These are phyloP conservation scores for Trichoderma sp. DNA, from an alignment of 2,329 filamentous ascomycete species.

Conservation along the genomic window DNA sequence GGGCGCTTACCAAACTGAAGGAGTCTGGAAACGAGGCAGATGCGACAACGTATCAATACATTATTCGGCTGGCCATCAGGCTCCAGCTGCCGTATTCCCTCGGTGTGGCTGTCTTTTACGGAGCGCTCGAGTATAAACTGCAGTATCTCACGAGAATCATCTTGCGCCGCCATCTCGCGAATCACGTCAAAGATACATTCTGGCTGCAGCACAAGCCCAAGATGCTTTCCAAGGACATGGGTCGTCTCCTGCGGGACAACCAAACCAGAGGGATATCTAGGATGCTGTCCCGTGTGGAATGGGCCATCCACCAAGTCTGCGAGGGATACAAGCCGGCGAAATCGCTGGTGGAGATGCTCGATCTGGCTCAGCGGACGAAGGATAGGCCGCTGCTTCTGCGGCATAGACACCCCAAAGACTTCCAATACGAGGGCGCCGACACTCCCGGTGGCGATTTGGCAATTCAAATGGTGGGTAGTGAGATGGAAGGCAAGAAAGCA, in stretches of 20 bases:
- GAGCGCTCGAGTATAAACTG: slow-evolving; percentile 37
- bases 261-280: slow-evolving; percentile 6
- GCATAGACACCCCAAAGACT: slow-evolving; percentile 17
- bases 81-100: slow-evolving; percentile 37
- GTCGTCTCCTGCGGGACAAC: slow-evolving; percentile 24
- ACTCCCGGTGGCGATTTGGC: slow-evolving; percentile 15
- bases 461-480: slow-evolving; percentile 23
- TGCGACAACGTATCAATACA: slow-evolving; percentile 39
- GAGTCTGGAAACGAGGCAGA: slow-evolving; percentile 33
- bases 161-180: slow-evolving; percentile 34
- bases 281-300: slow-evolving; percentile 35
- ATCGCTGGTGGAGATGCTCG: slow-evolving; percentile 33
- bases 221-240: slow-evolving; percentile 36
- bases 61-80: slow-evolving; percentile 43
- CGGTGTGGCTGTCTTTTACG: slow-evolving; percentile 39
- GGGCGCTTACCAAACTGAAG: slow-evolving; percentile 34
- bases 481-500: not conserved
- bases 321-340: slow-evolving; percentile 35
- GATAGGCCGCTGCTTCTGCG: slow-evolving; percentile 34
- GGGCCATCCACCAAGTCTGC: slow-evolving; percentile 35
- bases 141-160: slow-evolving; percentile 31
- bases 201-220: slow-evolving; percentile 34
- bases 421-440: slow-evolving; percentile 5
- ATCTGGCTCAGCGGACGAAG: slow-evolving; percentile 33
- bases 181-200: slow-evolving; percentile 31